These are phyloP conservation scores for Cucurbita argyrosperma DNA, from an alignment of 306 rosid species.

Conservation along the genomic window DNA sequence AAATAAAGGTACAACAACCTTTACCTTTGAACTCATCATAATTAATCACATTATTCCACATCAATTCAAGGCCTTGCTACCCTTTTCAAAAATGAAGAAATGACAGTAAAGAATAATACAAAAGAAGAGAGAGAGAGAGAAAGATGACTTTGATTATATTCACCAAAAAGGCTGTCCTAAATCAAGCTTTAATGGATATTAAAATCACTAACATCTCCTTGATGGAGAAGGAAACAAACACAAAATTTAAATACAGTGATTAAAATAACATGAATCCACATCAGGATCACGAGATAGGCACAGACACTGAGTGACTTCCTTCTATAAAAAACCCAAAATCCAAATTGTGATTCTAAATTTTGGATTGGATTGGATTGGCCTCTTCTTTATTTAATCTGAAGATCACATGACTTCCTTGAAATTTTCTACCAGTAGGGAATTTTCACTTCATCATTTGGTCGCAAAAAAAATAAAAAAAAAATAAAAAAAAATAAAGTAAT, in stretches of 20 bases:
- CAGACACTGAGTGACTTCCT: not conserved
- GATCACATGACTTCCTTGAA: not conserved
- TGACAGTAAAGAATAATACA: not conserved
- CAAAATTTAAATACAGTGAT: not conserved
- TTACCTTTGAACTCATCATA: not conserved
- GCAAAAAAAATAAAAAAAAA: not conserved
- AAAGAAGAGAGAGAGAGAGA: not conserved
- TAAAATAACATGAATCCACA: slow-evolving; percentile 1
- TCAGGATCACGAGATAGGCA: slow-evolving; percentile 1
- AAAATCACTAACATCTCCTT: slow-evolving; percentile 1
- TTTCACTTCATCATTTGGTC: not conserved
- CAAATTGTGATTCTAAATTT: not conserved
- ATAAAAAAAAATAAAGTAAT: not conserved
- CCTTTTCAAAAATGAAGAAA: not conserved
- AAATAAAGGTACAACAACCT: not conserved
- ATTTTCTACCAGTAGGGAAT: not conserved
- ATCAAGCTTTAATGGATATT: slow-evolving; percentile 17
- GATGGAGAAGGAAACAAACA: not conserved
- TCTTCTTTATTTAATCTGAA: not conserved
- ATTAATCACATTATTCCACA: not conserved
- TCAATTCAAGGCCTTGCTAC: not conserved
- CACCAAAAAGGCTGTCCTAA: slow-evolving; percentile 34
- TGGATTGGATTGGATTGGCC: not conserved
- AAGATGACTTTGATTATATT: not conserved
- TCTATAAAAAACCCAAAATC: not conserved